A percentile compares a stretch with the other conserved stretches of the same genome.
phyloP scores from a whole-genome alignment of 129 eudicot species.

The carrot (Daucus carota) region DNA sequence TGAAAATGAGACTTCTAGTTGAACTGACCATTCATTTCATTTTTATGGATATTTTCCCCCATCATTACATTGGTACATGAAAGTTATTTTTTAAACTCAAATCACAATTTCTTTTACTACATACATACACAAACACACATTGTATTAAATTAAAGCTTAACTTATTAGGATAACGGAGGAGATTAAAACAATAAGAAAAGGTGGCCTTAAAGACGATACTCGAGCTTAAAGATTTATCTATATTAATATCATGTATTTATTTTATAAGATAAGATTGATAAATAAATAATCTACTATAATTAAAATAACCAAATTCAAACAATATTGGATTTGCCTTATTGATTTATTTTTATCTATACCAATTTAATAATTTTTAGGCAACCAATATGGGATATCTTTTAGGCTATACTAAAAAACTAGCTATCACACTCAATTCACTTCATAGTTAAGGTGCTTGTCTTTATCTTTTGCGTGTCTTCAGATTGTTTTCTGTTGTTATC shows the following conservation, averaged over 20 bases:
- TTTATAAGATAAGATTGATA: too few relatives aligned
- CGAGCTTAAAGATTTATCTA: too few relatives aligned
- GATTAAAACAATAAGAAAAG: too few relatives aligned
- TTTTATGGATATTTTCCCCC: not conserved
- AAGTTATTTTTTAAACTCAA: not conserved
- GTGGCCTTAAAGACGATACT: too few relatives aligned
- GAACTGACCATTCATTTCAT: not conserved
- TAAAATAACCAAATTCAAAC: too few relatives aligned
- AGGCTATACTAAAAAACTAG: not conserved
- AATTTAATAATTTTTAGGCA: too few relatives aligned
- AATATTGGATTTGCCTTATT: too few relatives aligned
- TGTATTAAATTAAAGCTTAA: not conserved
- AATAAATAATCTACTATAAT: too few relatives aligned
- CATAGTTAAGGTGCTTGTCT: not conserved
- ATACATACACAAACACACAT: too few relatives aligned
- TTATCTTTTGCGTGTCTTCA: too few relatives aligned
- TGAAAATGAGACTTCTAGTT: not conserved
- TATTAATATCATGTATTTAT: too few relatives aligned
- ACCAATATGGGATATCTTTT: not conserved
- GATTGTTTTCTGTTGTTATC: not conserved
- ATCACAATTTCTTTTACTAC: not conserved
- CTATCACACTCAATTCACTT: not conserved
- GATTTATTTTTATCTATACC: too few relatives aligned
- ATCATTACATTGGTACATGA: not conserved
- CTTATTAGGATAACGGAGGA: not conserved